phyloP scores from a whole-genome alignment of 768 basidiomycete species.

The Leccinum boreale region DNA sequence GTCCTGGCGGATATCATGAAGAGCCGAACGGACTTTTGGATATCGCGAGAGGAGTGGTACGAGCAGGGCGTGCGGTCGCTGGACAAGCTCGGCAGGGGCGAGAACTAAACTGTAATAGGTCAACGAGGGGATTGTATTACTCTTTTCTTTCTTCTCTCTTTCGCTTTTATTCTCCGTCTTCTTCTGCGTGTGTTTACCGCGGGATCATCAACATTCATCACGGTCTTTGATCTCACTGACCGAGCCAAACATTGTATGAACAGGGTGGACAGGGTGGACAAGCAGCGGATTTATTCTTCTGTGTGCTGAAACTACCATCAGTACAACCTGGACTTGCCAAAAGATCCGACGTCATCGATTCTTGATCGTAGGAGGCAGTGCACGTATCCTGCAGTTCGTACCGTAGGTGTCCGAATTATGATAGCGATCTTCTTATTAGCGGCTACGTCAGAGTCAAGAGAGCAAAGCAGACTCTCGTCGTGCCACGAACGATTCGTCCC shows the following conservation, averaged over 20 bases:
- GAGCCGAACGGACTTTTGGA: conserved; percentile 91
- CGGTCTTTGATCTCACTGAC: background rate
- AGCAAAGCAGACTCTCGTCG: too few relatives aligned
- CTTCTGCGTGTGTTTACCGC: background rate
- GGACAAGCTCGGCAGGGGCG: conserved; percentile 81
- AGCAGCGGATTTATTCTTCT: too few relatives aligned
- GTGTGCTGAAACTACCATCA: too few relatives aligned
- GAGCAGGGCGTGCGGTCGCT: conserved; percentile 81
- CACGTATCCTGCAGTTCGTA: background rate
- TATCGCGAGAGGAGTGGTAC: conserved; percentile 90
- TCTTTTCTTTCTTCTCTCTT: background rate
- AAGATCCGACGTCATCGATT: too few relatives aligned
- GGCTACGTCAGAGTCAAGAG: too few relatives aligned
- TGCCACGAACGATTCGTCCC: too few relatives aligned
- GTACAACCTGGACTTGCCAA: too few relatives aligned
- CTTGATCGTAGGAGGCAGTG: background rate
- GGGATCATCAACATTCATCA: background rate
- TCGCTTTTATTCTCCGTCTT: background rate
- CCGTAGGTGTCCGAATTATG: too few relatives aligned
- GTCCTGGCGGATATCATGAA: conserved; percentile 99
- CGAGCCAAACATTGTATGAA: background rate
- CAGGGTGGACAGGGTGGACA: background rate
- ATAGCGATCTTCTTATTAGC: too few relatives aligned
- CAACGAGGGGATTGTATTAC: background rate
- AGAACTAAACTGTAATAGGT: conserved; percentile 30